These are phyloP conservation scores for Pestalotiopsis sp. DNA, from an alignment of 2,329 filamentous ascomycete genomes.

Conservation along the genomic window DNA sequence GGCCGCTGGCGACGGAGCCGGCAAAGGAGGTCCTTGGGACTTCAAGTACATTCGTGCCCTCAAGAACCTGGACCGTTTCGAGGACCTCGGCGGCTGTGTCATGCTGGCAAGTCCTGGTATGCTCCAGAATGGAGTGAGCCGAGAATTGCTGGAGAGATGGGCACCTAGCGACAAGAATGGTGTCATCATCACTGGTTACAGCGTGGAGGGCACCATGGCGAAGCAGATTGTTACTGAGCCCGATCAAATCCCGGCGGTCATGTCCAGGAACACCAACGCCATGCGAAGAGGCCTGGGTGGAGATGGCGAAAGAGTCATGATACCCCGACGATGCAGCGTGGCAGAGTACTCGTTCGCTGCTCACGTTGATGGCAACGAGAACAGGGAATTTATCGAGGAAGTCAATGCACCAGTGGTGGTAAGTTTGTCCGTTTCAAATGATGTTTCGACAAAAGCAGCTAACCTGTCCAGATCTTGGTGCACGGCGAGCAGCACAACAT, in stretches of 20 bases:
- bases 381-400: slow-evolving; percentile 95
- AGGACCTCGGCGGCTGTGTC: slow-evolving; percentile 92
- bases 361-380: slow-evolving; percentile 94
- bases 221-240: slow-evolving; percentile 95
- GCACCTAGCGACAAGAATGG: slow-evolving; percentile 95
- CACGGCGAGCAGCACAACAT: slow-evolving; percentile 98
- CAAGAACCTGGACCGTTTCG: slow-evolving; percentile 92
- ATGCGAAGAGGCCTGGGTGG: slow-evolving; percentile 65
- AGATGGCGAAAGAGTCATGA: slow-evolving; percentile 86
- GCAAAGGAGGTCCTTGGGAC: slow-evolving; percentile 90
- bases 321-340: slow-evolving; percentile 88
- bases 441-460: slow-evolving; percentile 20
- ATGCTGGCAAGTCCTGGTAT: slow-evolving; percentile 98
- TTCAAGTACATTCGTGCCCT: slow-evolving; percentile 92
- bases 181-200: slow-evolving; percentile 98
- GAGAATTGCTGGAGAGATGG: slow-evolving; percentile 93
- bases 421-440: slow-evolving; percentile 43
- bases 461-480: slow-evolving; percentile 74
- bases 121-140: slow-evolving; percentile 93
- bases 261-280: slow-evolving; percentile 71
- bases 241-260: slow-evolving; percentile 91
- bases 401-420: slow-evolving; percentile 90
- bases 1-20: slow-evolving; percentile 71
- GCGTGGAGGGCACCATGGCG: slow-evolving; percentile 97
- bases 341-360: slow-evolving; percentile 95